A percentile compares a stretch with the other conserved stretches of the same genome.
phyloP scores from a whole-genome alignment of 768 basidiomycete genomes.

The Boletus coccyginus region DNA sequence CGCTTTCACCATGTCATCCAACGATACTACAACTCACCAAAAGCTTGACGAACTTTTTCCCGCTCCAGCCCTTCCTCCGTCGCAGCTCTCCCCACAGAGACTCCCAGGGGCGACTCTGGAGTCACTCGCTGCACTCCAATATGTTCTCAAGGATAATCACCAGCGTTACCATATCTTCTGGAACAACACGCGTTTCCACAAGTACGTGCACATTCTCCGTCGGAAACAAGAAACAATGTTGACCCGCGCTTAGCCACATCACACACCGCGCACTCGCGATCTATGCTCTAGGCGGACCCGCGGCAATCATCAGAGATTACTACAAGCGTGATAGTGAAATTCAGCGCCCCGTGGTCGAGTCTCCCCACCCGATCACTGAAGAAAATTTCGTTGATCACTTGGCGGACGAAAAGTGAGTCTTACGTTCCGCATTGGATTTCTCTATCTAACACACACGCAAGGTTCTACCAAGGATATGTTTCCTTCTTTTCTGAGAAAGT shows the following conservation, averaged over 20 bases:
- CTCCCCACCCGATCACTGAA: slow-evolving; percentile 25
- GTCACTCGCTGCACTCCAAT: slow-evolving; percentile 24
- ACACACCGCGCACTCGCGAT: slow-evolving; percentile 30
- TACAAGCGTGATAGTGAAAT: slow-evolving; percentile 19
- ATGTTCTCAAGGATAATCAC: slow-evolving; percentile 48
- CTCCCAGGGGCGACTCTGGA: slow-evolving; percentile 24
- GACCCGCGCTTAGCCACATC: slow-evolving; percentile 19
- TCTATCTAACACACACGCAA: slow-evolving; percentile 15
- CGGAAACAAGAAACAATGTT: background rate
- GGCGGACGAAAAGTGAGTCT: slow-evolving; percentile 24
- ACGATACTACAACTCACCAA: background rate
- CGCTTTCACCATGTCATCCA: slow-evolving; percentile 13
- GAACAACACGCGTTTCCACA: slow-evolving; percentile 47
- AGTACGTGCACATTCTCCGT: slow-evolving; percentile 37
- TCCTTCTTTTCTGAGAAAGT: slow-evolving; percentile 23
- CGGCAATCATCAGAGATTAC: slow-evolving; percentile 21
- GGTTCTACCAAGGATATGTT: slow-evolving; percentile 27
- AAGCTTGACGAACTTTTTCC: slow-evolving; percentile 25
- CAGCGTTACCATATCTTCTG: slow-evolving; percentile 48
- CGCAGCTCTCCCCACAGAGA: slow-evolving; percentile 25
- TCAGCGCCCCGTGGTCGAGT: slow-evolving; percentile 24
- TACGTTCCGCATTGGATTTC: background rate
- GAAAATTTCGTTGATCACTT: slow-evolving; percentile 24
- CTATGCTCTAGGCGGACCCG: slow-evolving; percentile 27
- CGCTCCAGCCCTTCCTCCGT: slow-evolving; percentile 24